A percentile compares a stretch with the other conserved stretches of the same genome.
Evolutionary conservation across 2,329 filamentous ascomycete genomes (phyloP).

Genomic region (Talaromyces sp.): DNA sequence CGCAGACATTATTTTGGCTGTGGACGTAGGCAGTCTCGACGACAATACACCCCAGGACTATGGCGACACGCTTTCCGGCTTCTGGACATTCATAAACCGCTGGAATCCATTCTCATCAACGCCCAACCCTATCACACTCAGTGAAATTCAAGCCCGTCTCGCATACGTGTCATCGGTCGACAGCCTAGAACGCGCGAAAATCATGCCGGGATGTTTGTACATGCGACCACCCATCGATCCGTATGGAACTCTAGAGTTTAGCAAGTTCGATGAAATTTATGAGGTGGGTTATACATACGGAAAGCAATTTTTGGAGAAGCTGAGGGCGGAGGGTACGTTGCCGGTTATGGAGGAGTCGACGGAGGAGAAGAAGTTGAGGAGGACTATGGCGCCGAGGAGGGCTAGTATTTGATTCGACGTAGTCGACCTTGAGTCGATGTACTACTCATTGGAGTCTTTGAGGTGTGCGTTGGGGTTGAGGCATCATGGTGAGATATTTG

Average conservation of each 20-base stretch:
- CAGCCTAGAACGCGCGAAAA: constrained; percentile 89
- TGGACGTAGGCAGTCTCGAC: constrained; percentile 90
- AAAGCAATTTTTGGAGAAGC: constrained; percentile 70
- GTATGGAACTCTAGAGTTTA: constrained; percentile 93
- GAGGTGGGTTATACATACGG: constrained; percentile 83
- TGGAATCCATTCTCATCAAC: constrained; percentile 93
- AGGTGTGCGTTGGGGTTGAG: not conserved
- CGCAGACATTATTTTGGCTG: constrained; percentile 88
- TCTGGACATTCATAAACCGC: constrained; percentile 91
- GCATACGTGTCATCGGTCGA: constrained; percentile 95
- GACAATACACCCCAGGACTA: constrained; percentile 89
- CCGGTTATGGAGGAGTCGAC: constrained; percentile 68
- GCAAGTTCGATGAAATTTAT: constrained; percentile 96
- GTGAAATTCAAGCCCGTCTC: constrained; percentile 90
- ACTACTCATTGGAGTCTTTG: not conserved
- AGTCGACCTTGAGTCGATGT: not conserved
- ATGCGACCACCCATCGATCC: constrained; percentile 93
- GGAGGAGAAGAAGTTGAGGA: constrained; percentile 70
- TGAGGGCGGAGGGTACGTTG: constrained; percentile 76
- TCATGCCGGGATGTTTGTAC: constrained; percentile 84
- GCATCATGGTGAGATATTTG: not conserved
- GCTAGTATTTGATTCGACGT: constrained; percentile 61
- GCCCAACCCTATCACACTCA: constrained; percentile 89
- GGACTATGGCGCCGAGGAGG: constrained; percentile 75
- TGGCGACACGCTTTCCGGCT: constrained; percentile 88